These are phyloP conservation scores for Kondoa subrosea DNA, from an alignment of 768 basidiomycete genomes.

Conservation along the genomic window DNA sequence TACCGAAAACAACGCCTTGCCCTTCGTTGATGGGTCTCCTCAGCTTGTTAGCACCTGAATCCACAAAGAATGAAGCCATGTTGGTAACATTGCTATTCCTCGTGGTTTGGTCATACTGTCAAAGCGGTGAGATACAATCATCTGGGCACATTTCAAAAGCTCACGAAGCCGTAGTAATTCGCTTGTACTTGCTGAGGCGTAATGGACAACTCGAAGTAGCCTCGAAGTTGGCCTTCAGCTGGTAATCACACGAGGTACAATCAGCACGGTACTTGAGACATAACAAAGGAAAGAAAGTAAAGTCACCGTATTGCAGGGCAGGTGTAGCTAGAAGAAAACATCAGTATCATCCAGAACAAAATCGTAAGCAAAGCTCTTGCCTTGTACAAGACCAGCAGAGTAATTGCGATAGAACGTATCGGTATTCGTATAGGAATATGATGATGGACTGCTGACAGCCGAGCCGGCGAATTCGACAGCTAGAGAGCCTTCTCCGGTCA, in stretches of 20 bases:
- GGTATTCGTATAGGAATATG: slow-evolving; percentile 37
- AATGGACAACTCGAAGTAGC: slow-evolving; percentile 45
- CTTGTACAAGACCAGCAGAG: neutral
- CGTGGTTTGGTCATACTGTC: neutral
- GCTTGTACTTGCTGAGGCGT: slow-evolving; percentile 38
- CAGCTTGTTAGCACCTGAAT: slow-evolving; percentile 38
- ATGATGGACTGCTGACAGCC: slow-evolving; percentile 41
- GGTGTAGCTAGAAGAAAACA: too few species aligned
- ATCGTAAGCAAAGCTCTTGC: neutral
- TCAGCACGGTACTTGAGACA: too few species aligned
- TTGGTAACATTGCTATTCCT: slow-evolving; percentile 22
- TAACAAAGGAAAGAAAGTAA: neutral
- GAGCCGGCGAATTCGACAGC: slow-evolving; percentile 51
- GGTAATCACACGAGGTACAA: too few species aligned
- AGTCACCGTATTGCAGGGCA: neutral
- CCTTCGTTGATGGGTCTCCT: slow-evolving; percentile 41
- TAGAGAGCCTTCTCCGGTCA: slow-evolving; percentile 40
- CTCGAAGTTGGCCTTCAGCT: slow-evolving; percentile 45
- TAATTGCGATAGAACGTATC: slow-evolving; percentile 28
- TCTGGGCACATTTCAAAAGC: slow-evolving; percentile 22
- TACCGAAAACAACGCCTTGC: slow-evolving; percentile 31
- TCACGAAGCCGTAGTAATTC: slow-evolving; percentile 44
- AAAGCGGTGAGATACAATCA: slow-evolving; percentile 1
- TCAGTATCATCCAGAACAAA: too few species aligned
- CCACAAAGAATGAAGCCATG: slow-evolving; percentile 18